phyloP scores from a whole-genome alignment of 2,329 filamentous ascomycete species.

The Hypoxylon sp. region DNA sequence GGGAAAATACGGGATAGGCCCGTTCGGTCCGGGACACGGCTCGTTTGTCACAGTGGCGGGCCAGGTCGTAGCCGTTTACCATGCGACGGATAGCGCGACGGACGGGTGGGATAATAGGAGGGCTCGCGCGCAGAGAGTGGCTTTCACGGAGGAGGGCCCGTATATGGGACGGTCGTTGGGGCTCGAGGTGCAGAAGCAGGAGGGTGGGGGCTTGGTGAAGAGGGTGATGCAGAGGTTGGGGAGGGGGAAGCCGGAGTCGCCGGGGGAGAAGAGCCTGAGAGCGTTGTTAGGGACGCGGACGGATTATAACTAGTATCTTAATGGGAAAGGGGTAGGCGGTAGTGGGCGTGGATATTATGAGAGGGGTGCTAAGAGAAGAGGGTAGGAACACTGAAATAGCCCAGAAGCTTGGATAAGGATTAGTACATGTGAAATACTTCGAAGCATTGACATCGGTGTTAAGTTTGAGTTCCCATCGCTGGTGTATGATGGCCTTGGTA shows the following conservation, averaged over 20 bases:
- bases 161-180: conserved; percentile 51
- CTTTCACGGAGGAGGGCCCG: conserved; percentile 51
- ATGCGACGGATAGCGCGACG: conserved; percentile 51
- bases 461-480: not conserved
- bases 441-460: not conserved
- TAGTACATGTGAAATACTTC: not conserved
- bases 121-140: conserved; percentile 51
- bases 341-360: not conserved
- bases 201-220: conserved; percentile 33
- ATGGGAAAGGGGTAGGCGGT: not conserved
- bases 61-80: conserved; percentile 52
- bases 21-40: conserved; percentile 53
- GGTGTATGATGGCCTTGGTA: not conserved
- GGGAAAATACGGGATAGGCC: conserved; percentile 31
- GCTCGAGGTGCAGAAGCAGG: conserved; percentile 9
- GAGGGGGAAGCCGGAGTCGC: conserved; percentile 13
- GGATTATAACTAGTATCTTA: not conserved
- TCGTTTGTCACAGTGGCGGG: conserved; percentile 49
- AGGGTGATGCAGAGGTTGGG: conserved; percentile 35
- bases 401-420: not conserved
- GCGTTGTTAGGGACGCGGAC: conserved; percentile 39
- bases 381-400: not conserved
- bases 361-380: not conserved
- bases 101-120: conserved; percentile 53
- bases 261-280: conserved; percentile 40